Conservation (phyloP, 2,329 filamentous ascomycete genomes). For the Talaromyces piceae region DNA sequence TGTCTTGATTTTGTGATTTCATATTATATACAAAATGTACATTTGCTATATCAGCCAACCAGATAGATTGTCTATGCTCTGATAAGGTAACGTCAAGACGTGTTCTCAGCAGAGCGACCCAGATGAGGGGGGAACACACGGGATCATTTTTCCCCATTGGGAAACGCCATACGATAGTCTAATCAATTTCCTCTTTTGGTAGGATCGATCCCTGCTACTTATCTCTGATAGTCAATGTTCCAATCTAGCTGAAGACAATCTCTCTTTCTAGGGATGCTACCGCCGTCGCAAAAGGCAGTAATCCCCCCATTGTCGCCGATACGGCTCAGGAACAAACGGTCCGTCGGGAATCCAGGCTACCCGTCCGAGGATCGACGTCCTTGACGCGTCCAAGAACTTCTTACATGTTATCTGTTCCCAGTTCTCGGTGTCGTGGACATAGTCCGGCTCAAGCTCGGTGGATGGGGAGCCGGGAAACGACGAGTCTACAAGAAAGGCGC, state of each 20-base stretch:
- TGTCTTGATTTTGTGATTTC: no score
- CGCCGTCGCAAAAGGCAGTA: constrained; percentile 71
- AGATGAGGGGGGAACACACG: no score
- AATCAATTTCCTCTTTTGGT: background rate
- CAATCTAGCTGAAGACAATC: no score
- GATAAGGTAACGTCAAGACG: no score
- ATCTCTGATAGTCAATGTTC: no score
- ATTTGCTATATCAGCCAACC: no score
- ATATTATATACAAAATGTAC: no score
- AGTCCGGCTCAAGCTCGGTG: constrained; percentile 71
- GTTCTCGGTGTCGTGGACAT: constrained; percentile 60
- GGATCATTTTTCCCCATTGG: constrained; percentile 33
- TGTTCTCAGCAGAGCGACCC: no score
- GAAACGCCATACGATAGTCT: constrained; percentile 18
- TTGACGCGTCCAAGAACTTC: constrained; percentile 70
- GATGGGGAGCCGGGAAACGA: constrained; percentile 56
- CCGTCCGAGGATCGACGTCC: constrained; percentile 66
- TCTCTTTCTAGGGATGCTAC: background rate
- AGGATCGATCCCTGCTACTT: background rate
- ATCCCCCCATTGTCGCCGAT: constrained; percentile 71
- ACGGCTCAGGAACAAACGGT: constrained; percentile 59
- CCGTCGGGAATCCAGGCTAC: constrained; percentile 75
- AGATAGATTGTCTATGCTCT: no score
- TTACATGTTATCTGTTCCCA: constrained; percentile 75
- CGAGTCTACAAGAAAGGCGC: constrained; percentile 81